Conservation (phyloP, 2,329 filamentous ascomycete species). For the Penicillium sclerotigenum region DNA sequence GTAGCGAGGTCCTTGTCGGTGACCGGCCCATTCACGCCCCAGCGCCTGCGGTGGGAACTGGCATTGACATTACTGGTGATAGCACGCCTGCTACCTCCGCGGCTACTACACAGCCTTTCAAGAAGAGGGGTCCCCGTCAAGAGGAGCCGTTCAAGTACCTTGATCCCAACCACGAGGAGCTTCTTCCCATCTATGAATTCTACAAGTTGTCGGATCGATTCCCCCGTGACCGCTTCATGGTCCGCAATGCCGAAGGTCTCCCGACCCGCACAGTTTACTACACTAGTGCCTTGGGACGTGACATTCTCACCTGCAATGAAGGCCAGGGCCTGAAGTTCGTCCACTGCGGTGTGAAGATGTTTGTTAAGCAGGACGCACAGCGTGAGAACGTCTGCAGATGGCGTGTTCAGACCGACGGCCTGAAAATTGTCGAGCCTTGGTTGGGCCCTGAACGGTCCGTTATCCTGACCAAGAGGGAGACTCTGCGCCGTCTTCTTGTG, state of each 20-base stretch:
- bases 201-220: conserved; percentile 82
- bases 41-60: conserved; percentile 24
- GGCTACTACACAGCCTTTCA: conserved; percentile 19
- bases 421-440: conserved; percentile 87
- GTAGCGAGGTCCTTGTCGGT: conserved; percentile 37
- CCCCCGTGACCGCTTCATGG: conserved; percentile 88
- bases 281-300: conserved; percentile 76
- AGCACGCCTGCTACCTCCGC: conserved; percentile 20
- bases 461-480: conserved; percentile 70
- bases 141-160: conserved; percentile 98
- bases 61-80: conserved; percentile 25
- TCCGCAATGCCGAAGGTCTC: conserved; percentile 84
- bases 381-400: conserved; percentile 82
- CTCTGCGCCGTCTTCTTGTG: conserved; percentile 75
- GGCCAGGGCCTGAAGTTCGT: conserved; percentile 91
- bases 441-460: conserved; percentile 76
- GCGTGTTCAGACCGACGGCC: conserved; percentile 92
- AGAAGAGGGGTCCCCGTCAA: conserved; percentile 42
- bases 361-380: conserved; percentile 94
- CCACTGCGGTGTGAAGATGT: conserved; percentile 97
- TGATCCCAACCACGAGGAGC: conserved; percentile 67
- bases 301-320: conserved; percentile 84
- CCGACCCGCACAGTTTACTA: conserved; percentile 97
- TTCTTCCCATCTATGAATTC: conserved; percentile 74
- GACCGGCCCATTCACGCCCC: conserved; percentile 38